phyloP scores from a whole-genome alignment of 805 yeast species.

The Barnettozyma populi region DNA sequence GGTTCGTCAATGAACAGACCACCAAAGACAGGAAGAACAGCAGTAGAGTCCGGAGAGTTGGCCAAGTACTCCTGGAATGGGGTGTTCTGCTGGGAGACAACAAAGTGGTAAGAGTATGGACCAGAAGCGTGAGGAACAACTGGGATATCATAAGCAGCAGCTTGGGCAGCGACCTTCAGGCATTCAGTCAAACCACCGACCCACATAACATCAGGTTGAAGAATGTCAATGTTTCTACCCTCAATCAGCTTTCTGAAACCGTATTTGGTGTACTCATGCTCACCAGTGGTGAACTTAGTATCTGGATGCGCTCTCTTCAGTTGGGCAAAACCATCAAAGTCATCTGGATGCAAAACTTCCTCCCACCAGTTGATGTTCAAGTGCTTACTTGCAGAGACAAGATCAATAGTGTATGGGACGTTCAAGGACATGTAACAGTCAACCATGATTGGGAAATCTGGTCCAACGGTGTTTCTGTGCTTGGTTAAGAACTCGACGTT shows the following conservation, averaged over 20 bases:
- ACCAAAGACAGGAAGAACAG: conserved; percentile 44
- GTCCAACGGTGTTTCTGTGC: conserved; percentile 38
- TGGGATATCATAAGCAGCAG: conserved; percentile 37
- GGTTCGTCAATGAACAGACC: conserved; percentile 41
- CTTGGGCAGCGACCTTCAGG: background rate
- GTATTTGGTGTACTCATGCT: conserved; percentile 46
- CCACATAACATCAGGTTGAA: conserved; percentile 52
- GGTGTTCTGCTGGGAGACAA: conserved; percentile 42
- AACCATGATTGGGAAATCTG: conserved; percentile 48
- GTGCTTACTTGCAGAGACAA: conserved; percentile 21
- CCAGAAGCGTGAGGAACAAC: conserved; percentile 52
- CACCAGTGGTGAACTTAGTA: conserved; percentile 14
- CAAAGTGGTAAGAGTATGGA: conserved; percentile 47
- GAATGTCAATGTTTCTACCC: conserved; percentile 41
- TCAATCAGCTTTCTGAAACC: conserved; percentile 47
- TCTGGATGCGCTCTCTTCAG: conserved; percentile 43
- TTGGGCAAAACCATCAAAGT: conserved; percentile 41
- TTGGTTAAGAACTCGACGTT: background rate
- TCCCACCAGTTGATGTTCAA: conserved; percentile 49
- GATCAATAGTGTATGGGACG: conserved; percentile 42
- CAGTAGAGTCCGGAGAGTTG: conserved; percentile 42
- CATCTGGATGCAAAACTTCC: conserved; percentile 48
- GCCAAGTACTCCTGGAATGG: conserved; percentile 49
- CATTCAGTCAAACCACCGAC: conserved; percentile 43
- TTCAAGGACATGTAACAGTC: conserved; percentile 49